phyloP scores from a whole-genome alignment of 495 filamentous ascomycete species.

The Venustampulla echinocandica region DNA sequence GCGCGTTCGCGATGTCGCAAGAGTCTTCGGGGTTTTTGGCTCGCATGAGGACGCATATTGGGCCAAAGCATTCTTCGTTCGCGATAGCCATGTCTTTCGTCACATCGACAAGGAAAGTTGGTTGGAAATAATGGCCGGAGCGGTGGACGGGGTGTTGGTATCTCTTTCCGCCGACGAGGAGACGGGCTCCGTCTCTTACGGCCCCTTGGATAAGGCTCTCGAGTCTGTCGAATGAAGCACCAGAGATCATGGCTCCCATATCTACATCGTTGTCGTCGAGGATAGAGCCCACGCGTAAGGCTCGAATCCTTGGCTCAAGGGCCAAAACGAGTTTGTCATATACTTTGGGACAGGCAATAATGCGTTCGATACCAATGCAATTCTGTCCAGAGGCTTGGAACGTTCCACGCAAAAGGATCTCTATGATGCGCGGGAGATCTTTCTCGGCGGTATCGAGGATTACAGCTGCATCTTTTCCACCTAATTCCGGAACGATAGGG shows the following conservation, averaged over 20 bases:
- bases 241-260: conserved; percentile 84
- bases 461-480: conserved; percentile 93
- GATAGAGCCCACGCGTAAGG: conserved; percentile 60
- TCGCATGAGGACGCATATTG: conserved; percentile 76
- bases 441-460: conserved; percentile 66
- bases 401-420: conserved; percentile 79
- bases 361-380: conserved; percentile 92
- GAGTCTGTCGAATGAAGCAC: conserved; percentile 56
- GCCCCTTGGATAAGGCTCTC: conserved; percentile 69
- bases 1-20: conserved; percentile 66
- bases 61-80: conserved; percentile 84
- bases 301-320: conserved; percentile 60
- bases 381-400: conserved; percentile 98
- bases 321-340: conserved; percentile 65
- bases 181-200: conserved; percentile 63
- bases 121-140: conserved; percentile 81
- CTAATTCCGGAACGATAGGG: conserved; percentile 80
- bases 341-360: conserved; percentile 66
- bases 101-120: conserved; percentile 84
- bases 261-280: conserved; percentile 58
- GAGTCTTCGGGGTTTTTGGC: conserved; percentile 52
- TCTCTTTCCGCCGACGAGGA: conserved; percentile 74
- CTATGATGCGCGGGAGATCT: conserved; percentile 60
- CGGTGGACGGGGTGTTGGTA: conserved; percentile 59
- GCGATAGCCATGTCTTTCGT: conserved; percentile 73